Evolutionary conservation across 2,329 filamentous ascomycete species (phyloP).

Genomic region (Colletotrichum musicola): DNA sequence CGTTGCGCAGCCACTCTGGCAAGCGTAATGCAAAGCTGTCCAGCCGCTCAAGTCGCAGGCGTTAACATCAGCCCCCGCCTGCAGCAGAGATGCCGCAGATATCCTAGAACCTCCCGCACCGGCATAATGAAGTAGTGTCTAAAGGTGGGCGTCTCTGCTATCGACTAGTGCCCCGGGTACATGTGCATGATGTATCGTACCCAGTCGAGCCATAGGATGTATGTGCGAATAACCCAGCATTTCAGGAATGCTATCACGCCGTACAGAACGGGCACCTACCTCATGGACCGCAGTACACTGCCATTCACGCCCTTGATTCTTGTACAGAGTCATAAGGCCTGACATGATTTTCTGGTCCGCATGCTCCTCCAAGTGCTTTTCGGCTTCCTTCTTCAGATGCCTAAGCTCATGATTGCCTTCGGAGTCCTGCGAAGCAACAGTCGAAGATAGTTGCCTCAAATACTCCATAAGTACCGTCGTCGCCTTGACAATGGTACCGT

Average conservation of each 20-base stretch:
- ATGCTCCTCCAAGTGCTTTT: neutral
- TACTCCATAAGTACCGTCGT: neutral
- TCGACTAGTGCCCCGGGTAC: no score
- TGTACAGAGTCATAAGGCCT: neutral
- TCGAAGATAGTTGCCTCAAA: neutral
- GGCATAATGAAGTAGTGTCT: neutral
- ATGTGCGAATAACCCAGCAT: neutral
- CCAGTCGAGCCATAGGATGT: no score
- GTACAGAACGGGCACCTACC: no score
- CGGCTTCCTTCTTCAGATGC: no score
- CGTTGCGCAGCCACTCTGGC: neutral
- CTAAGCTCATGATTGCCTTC: no score
- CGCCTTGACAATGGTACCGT: neutral
- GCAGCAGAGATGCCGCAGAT: accelerated
- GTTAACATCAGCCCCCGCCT: neutral
- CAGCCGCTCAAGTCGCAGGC: neutral
- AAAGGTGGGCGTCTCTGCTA: neutral
- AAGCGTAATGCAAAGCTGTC: neutral
- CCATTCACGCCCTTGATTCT: neutral
- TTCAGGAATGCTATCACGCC: no score
- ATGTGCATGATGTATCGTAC: no score
- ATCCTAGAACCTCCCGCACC: accelerated
- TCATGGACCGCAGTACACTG: neutral
- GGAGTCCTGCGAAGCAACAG: no score
- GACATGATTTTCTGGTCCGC: no score